A percentile compares a stretch with the other conserved stretches of the same genome.
These are phyloP conservation scores for Chaetomium cochliodes DNA, from an alignment of 495 filamentous ascomycete genomes.

Conservation along the genomic window DNA sequence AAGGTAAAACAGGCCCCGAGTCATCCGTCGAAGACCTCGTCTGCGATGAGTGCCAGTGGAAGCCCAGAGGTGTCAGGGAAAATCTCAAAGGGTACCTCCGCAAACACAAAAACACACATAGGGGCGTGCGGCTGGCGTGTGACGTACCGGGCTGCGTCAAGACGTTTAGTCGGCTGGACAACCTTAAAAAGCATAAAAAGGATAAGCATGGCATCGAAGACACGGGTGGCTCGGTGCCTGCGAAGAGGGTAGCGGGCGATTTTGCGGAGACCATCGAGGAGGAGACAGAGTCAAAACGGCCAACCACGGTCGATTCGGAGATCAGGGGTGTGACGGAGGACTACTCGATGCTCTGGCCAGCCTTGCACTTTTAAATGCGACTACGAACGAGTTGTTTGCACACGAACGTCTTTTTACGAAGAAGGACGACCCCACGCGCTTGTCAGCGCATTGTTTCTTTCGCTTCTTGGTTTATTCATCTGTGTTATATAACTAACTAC, in stretches of 20 bases:
- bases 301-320: constrained; percentile 27
- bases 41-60: constrained; percentile 43
- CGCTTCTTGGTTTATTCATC: not conserved
- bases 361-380: constrained; percentile 32
- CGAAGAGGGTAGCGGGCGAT: constrained; percentile 26
- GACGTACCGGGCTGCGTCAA: constrained; percentile 38
- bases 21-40: constrained; percentile 34
- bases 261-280: constrained; percentile 25
- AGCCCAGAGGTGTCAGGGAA: constrained; percentile 38
- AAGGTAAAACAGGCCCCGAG: not conserved
- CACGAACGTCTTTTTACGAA: not conserved
- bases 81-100: constrained; percentile 42
- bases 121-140: constrained; percentile 37
- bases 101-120: constrained; percentile 44
- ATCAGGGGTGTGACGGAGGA: constrained; percentile 28
- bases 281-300: constrained; percentile 17
- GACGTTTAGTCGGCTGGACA: constrained; percentile 46
- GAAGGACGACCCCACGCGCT: not conserved
- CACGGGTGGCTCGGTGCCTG: constrained; percentile 20
- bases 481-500: constrained; percentile 13
- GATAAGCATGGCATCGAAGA: constrained; percentile 43
- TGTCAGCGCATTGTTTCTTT: constrained; percentile 8
- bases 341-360: constrained; percentile 40
- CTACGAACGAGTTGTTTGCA: not conserved
- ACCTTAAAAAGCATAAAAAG: constrained; percentile 44